phyloP scores from a whole-genome alignment of 2,329 filamentous ascomycete genomes.

The Pseudogymnoascus sp. region DNA sequence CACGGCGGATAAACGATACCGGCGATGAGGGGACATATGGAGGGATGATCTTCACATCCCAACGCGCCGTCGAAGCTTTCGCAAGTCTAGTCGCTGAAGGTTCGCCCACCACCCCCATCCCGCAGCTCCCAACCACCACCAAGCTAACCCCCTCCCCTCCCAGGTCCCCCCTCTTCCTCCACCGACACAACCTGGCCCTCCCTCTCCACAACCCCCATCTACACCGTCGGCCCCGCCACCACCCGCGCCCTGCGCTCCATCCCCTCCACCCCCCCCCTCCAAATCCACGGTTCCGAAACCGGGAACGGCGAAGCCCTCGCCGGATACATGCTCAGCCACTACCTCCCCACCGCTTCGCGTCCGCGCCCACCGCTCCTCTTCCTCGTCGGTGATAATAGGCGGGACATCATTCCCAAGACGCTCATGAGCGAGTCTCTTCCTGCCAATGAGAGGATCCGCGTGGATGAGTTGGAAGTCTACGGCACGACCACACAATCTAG shows the following conservation, averaged over 20 bases:
- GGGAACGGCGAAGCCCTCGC: constrained; percentile 80
- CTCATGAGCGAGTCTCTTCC: constrained; percentile 52
- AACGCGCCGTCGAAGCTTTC: constrained; percentile 75
- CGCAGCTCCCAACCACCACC: neutral
- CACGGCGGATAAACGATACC: constrained; percentile 33
- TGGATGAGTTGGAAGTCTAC: constrained; percentile 79
- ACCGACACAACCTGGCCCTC: constrained; percentile 36
- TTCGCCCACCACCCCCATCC: neutral
- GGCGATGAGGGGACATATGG: constrained; percentile 44
- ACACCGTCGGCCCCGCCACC: constrained; percentile 75
- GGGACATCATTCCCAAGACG: constrained; percentile 81
- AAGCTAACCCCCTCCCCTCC: neutral
- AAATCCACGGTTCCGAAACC: constrained; percentile 69
- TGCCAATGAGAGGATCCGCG: constrained; percentile 44
- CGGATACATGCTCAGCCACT: constrained; percentile 69
- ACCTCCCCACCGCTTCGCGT: constrained; percentile 29
- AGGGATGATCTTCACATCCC: constrained; percentile 76
- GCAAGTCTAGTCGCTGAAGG: constrained; percentile 48
- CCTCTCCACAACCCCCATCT: constrained; percentile 52
- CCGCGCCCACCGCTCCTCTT: constrained; percentile 57
- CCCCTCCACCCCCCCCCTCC: constrained; percentile 39
- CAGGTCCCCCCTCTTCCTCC: neutral
- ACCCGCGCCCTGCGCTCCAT: constrained; percentile 61
- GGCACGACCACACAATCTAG: constrained; percentile 73
- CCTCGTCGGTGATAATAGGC: constrained; percentile 77